Evolutionary conservation across 1,284 basidiomycete species (phyloP), one percentile per base, ranked within the genome.

Genomic region (Microstroma glucosiphilum): DNA sequence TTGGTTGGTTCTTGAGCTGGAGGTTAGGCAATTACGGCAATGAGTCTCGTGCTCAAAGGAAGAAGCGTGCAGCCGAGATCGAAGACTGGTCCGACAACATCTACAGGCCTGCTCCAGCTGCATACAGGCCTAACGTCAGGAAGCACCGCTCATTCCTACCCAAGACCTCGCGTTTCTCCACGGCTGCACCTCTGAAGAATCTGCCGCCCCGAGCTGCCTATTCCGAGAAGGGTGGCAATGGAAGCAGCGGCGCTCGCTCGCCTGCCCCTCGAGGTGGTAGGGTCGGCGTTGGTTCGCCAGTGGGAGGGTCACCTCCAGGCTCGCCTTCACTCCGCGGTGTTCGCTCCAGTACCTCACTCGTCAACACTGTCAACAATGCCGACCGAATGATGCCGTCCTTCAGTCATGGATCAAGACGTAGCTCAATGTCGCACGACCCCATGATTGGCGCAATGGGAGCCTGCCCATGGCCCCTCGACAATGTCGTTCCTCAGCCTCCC

Each of bases 71-170:
- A 13, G 86, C 85, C 48, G 91, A 92, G 80, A 96, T 98, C 73
- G 96, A 99, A 81, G 87, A 89, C 75, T 98, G 94, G 94, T 88
- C 92, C 37, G 89, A 89, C 72, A 91, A 97, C 79, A 98, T 98
- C 72, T 96, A 96, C 81, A 86, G 89, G 40, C 88, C 94, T 12
- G 96, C 94, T 1, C 96, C 94, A 1, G 88, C 88, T 67, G 84
- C 89, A 63, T 91, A 93, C 77, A 87, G 94, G 12, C 96, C 96
- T 23, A 96, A 91, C 72, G 79, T 40, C 82, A 83, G 56, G 87
- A 64, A 83, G 83, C 91, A 13, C 83, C 87, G 11, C 91, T 91
- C 80, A 87, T 90, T 62, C 84, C 84, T 82, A 79, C 89, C 78
- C 25, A 82, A 82, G 13, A 85, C 86, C 11, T 77, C 73, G 66